A percentile compares a stretch with the other conserved stretches of the same genome.
These are phyloP conservation scores for Pseudonectria foliicola DNA, from an alignment of 2,329 filamentous ascomycete genomes.

Conservation along the genomic window DNA sequence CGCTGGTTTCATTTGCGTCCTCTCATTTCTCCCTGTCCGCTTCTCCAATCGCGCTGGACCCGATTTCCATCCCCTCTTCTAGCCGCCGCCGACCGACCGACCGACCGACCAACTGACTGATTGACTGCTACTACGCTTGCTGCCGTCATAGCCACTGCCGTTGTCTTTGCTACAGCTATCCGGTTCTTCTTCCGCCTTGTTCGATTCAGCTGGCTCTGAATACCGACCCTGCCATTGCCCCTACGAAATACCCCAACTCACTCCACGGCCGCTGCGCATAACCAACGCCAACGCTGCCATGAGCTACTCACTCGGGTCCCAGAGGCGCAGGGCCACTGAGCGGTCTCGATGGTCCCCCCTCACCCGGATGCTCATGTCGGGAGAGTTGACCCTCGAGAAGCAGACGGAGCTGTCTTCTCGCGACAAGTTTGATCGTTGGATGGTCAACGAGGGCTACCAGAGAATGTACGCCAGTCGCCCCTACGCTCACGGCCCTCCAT, in stretches of 20 bases:
- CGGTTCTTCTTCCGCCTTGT: slow-evolving; percentile 2
- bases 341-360: slow-evolving; percentile 76
- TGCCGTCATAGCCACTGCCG: too few relatives aligned
- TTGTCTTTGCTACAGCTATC: slow-evolving; percentile 10
- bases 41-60: slow-evolving; percentile 19
- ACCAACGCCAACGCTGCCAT: slow-evolving; percentile 21
- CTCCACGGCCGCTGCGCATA: slow-evolving; percentile 18
- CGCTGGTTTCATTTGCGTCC: slow-evolving; percentile 15
- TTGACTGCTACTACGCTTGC: neutral
- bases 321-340: slow-evolving; percentile 45
- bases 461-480: slow-evolving; percentile 54
- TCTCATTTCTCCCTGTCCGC: slow-evolving; percentile 25
- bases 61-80: too few relatives aligned
- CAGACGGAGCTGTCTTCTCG: slow-evolving; percentile 60
- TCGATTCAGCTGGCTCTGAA: slow-evolving; percentile 17
- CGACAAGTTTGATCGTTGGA: slow-evolving; percentile 77
- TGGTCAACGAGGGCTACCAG: slow-evolving; percentile 82
- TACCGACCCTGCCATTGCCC: slow-evolving; percentile 1
- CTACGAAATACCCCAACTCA: slow-evolving; percentile 2
- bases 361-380: slow-evolving; percentile 74
- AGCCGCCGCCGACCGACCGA: too few relatives aligned
- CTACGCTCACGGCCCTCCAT: neutral
- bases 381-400: slow-evolving; percentile 70
- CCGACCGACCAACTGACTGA: too few relatives aligned
- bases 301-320: slow-evolving; percentile 18